Evolutionary conservation across 1,284 basidiomycete genomes (phyloP), one percentile per base, ranked within the genome.

Genomic region (Trichosporon sp.): DNA sequence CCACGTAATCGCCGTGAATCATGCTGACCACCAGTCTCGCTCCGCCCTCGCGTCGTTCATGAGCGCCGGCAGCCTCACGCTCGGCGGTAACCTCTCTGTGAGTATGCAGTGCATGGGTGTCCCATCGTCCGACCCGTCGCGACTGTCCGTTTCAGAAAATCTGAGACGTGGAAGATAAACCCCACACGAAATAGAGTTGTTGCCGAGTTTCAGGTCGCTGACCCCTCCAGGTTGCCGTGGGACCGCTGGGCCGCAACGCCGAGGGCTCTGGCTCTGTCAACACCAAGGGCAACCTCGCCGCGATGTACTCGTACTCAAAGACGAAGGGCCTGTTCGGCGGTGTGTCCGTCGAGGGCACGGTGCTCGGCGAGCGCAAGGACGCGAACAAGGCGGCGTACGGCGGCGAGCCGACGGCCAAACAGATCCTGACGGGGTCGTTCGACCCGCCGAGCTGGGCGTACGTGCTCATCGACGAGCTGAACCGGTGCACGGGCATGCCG

Each of bases 301-400:
- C 95, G 62, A 98, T 98, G 94, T 94, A 96, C 83, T 92, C 91
- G 73, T 99, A 99, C 82, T 95, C 92, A 3, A 95, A 95, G 82
- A 95, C 94, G 3, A 89, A 92, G 73, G 96, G 96, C 12, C 86
- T 98, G 1, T 97, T 97, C 74, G 93, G 85, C 47, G 86, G 86
- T 11, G 84, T 88, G 23, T 94, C 92, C 9, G 84, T 98, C 38
- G 95, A 98, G 86, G 96, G 96, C 11, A 94, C 92, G 0, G 90
- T 98, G 56, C 95, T 99, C 66, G 87, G 97, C 23, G 96, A 98
- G 81, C 89, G 97, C 29, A 90, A 93, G 78, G 97, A 99, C 80
- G 92, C 92, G 8, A 95, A 95, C 78, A 85, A 88, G 1, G 85
- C 90, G 62, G 92, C 93, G 3, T 96, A 95, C 78, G 86, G 87